Evolutionary conservation across 495 filamentous ascomycete species (phyloP).

Genomic region (Usnea hakonensis): DNA sequence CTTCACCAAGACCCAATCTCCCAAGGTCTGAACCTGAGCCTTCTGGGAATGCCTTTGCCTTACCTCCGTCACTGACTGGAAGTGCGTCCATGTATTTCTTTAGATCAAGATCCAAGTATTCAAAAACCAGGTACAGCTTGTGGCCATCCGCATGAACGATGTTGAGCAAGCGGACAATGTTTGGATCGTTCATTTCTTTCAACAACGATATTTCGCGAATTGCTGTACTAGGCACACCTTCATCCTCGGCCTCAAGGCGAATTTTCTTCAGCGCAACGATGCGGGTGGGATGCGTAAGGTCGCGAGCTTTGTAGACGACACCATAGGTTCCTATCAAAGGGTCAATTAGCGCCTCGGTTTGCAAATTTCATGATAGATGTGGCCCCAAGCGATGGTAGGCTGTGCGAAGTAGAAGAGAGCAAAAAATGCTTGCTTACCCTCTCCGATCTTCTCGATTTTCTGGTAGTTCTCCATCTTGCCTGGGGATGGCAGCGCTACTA

Average conservation of each 20-base stretch:
- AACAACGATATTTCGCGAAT: constrained; percentile 94
- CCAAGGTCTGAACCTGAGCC: constrained; percentile 58
- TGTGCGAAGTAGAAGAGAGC: background rate
- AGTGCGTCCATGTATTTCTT: constrained; percentile 99
- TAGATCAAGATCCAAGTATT: constrained; percentile 87
- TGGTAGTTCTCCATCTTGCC: constrained; percentile 95
- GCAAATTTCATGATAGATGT: background rate
- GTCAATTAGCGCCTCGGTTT: background rate
- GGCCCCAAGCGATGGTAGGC: background rate
- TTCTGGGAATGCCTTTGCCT: constrained; percentile 81
- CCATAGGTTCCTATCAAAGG: constrained; percentile 68
- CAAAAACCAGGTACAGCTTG: constrained; percentile 91
- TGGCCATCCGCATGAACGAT: constrained; percentile 96
- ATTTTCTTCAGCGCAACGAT: constrained; percentile 98
- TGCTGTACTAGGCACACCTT: constrained; percentile 91
- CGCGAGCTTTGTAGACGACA: constrained; percentile 86
- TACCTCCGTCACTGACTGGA: constrained; percentile 79
- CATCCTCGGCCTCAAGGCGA: constrained; percentile 92
- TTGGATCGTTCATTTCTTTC: constrained; percentile 94
- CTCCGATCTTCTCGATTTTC: constrained; percentile 99
- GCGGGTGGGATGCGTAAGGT: constrained; percentile 65
- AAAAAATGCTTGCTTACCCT: constrained; percentile 51
- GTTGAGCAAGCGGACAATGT: constrained; percentile 86
- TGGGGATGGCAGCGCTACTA: background rate
- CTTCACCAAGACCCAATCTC: constrained; percentile 71